A percentile compares a stretch with the other conserved stretches of the same genome.
Conservation (phyloP, 768 basidiomycete species). For the Suillus fuscotomentosus region DNA sequence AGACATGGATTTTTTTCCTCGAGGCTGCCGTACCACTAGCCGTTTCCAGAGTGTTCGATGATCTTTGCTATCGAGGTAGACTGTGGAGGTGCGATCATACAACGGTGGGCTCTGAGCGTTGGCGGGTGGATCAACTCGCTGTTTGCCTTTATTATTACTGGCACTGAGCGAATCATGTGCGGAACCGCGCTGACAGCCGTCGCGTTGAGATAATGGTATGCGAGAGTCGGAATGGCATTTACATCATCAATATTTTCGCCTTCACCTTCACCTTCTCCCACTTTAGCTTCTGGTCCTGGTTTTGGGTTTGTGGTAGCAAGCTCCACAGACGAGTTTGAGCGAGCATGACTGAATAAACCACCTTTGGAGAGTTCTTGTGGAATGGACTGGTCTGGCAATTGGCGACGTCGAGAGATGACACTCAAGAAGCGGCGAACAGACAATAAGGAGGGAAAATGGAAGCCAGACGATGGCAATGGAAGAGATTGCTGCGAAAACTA, state of each 20-base stretch:
- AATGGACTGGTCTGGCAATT: no score
- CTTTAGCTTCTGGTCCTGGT: not conserved
- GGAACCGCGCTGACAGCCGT: not conserved
- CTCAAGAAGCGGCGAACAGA: not conserved
- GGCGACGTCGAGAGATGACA: not conserved
- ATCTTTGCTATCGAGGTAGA: not conserved
- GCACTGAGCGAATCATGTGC: not conserved
- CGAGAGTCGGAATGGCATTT: not conserved
- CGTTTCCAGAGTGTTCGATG: not conserved
- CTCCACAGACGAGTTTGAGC: no score
- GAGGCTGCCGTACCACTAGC: not conserved
- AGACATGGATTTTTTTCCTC: not conserved
- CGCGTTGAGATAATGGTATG: not conserved
- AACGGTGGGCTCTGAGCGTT: no score
- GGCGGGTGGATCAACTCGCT: no score
- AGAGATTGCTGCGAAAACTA: not conserved
- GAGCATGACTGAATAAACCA: not conserved
- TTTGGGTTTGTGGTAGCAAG: fast-evolving
- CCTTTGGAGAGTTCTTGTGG: not conserved
- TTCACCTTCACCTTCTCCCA: not conserved
- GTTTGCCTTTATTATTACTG: not conserved
- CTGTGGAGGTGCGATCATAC: not conserved
- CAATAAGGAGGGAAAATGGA: not conserved
- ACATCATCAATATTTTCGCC: not conserved
- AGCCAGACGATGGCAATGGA: not conserved